Percentiles rank a stretch among this genome's conserved stretches.
Conservation (phyloP, 139 green algal species). For the Chlamydomonas eustigma region DNA sequence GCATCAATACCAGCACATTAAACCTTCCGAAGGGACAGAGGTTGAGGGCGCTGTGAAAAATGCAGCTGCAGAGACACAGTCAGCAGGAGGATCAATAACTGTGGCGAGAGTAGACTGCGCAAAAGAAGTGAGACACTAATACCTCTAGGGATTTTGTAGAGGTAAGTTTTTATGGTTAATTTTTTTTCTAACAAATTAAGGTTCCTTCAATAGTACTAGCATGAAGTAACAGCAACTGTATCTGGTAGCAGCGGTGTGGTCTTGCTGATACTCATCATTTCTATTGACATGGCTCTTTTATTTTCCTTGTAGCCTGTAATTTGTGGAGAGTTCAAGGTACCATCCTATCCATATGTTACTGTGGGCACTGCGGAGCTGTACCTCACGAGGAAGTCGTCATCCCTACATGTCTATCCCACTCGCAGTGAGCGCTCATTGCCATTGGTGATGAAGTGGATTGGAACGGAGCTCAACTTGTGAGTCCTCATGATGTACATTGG, state of each 20-base stretch:
- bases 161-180: neutral
- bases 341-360: neutral
- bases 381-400: too few relatives aligned
- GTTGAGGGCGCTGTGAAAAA: neutral
- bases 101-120: neutral
- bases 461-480: too few relatives aligned
- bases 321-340: neutral
- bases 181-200: neutral
- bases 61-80: neutral
- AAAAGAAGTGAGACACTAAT: neutral
- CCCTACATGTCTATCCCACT: too few relatives aligned
- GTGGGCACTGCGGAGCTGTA: neutral
- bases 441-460: too few relatives aligned
- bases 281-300: neutral
- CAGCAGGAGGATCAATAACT: neutral
- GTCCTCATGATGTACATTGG: too few relatives aligned
- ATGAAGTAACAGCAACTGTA: neutral
- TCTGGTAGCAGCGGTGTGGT: neutral
- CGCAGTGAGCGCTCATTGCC: too few relatives aligned
- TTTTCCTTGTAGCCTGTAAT: neutral
- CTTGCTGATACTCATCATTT: neutral
- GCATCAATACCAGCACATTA: neutral
- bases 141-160: neutral
- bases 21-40: neutral
- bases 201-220: neutral